Evolutionary conservation across 106 monocot species (phyloP).

Genomic region (Platanthera zijinensis): DNA sequence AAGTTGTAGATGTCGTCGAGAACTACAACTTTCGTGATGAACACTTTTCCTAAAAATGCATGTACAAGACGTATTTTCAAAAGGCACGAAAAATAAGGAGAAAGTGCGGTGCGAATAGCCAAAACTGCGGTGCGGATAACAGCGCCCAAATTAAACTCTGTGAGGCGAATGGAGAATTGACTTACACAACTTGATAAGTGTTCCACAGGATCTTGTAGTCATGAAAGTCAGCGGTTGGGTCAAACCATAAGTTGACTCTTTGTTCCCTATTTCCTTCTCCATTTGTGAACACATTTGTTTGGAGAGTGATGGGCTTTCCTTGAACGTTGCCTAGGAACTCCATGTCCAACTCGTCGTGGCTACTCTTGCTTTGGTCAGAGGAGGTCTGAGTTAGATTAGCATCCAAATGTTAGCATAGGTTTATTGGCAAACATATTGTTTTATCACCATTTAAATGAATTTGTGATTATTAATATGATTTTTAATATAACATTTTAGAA

Average conservation of each 20-base stretch:
- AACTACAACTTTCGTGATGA: too few relatives aligned
- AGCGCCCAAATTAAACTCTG: too few relatives aligned
- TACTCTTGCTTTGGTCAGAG: conserved; percentile 7
- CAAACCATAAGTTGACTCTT: conserved; percentile 27
- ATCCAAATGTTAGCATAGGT: neutral
- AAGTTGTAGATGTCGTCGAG: too few relatives aligned
- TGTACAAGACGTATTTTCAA: too few relatives aligned
- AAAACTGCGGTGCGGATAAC: too few relatives aligned
- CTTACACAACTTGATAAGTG: conserved; percentile 51
- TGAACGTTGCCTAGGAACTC: conserved; percentile 42
- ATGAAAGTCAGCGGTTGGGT: conserved; percentile 30
- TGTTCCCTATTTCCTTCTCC: conserved; percentile 30
- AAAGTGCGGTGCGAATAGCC: too few relatives aligned
- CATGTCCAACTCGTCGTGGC: conserved; percentile 34
- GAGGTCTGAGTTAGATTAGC: conserved; percentile 8
- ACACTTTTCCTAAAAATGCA: too few relatives aligned
- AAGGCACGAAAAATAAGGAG: too few relatives aligned
- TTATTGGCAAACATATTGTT: neutral
- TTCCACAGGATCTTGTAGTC: conserved; percentile 44
- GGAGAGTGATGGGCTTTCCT: conserved; percentile 29
- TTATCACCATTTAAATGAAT: too few relatives aligned
- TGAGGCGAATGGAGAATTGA: neutral
- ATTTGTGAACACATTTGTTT: conserved; percentile 35
- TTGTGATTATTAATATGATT: too few relatives aligned
- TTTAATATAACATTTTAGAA: too few relatives aligned